Base-by-base conservation (phyloP, 495 filamentous ascomycete species). In the Penicillium cinerascens region DNA sequence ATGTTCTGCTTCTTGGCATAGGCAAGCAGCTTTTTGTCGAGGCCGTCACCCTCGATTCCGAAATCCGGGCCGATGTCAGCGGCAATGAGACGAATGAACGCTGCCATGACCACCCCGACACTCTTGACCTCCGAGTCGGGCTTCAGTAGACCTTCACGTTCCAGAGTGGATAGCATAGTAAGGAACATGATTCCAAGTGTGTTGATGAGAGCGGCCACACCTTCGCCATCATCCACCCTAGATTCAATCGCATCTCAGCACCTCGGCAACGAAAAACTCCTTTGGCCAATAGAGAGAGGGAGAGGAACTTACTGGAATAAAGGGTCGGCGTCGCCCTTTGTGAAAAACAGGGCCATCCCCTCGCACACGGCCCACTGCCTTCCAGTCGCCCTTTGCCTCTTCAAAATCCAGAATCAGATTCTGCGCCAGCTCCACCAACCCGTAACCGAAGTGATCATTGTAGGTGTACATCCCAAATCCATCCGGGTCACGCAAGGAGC, bases 391-490 rank as follows among this genome's bases (percentile, higher is more conserved):
- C 16, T 56, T 33, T 9, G 59, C 64, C 40, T 67, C 62, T 16
- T 65, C 47, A 47, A 72, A 76, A 46, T 72, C 74, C 11, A 71
- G 42, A 0, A 78, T 37, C 45, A 61, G 35, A 51, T 79, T 79
- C 45, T 72, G 64, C 11, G 75, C 49, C 7, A 71, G 47, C 51
- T 80, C 75, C 35, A 63, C 23, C 3, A 68, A 48, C 6, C 73
- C 77, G 39, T 68, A 74, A 0, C 66, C 68, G 25, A 47, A 51
- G 23, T 47, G 66, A 39, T 79, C 70, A 42, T 72, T 74, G 51
- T 65, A 73, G 39, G 66, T 66, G 44, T 74, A 63, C 70, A 78
- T 72, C 26, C 48, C 56, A 33, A 72, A 69, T 15, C 20, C n/a
- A 25, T 77, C 73, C 8, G 66, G 75, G 48, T 69, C 45, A 17